Percentiles rank a stretch among this genome's conserved stretches.
Evolutionary conservation across 768 basidiomycete species (phyloP).

Genomic region (Mycena epipterygia): DNA sequence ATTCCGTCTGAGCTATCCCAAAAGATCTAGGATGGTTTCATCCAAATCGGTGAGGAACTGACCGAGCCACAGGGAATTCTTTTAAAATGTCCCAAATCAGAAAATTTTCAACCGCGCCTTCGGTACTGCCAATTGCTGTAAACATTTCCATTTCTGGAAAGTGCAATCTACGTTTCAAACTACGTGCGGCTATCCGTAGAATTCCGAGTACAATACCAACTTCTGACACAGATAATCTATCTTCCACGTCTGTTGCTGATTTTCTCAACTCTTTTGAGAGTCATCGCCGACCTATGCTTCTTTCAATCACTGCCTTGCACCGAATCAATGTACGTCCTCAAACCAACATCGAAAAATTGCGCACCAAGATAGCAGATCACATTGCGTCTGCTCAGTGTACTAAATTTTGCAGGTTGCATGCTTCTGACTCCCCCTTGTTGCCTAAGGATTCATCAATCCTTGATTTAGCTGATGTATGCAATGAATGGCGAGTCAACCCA

Average conservation of each 20-base stretch:
- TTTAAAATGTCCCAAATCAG: no score
- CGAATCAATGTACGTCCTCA: neutral
- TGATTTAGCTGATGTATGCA: neutral
- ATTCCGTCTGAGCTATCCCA: no score
- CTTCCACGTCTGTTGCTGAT: neutral
- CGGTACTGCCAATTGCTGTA: no score
- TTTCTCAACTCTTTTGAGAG: conserved; percentile 10
- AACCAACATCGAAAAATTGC: neutral
- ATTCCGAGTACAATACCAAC: neutral
- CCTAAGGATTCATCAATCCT: neutral
- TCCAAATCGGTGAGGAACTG: no score
- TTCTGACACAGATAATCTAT: neutral
- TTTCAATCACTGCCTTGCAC: neutral
- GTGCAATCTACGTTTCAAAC: neutral
- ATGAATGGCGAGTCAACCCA: neutral
- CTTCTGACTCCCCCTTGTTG: neutral
- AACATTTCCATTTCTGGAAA: neutral
- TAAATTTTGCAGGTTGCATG: neutral
- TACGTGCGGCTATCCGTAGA: neutral
- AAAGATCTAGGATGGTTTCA: no score
- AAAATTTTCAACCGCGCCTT: no score
- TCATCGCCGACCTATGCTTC: neutral
- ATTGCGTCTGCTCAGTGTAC: neutral
- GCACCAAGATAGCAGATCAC: neutral
- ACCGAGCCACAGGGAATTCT: no score